Evolutionary conservation across 192 early-diverging fungal genomes (phyloP).

Genomic region (Backusella macrospora): DNA sequence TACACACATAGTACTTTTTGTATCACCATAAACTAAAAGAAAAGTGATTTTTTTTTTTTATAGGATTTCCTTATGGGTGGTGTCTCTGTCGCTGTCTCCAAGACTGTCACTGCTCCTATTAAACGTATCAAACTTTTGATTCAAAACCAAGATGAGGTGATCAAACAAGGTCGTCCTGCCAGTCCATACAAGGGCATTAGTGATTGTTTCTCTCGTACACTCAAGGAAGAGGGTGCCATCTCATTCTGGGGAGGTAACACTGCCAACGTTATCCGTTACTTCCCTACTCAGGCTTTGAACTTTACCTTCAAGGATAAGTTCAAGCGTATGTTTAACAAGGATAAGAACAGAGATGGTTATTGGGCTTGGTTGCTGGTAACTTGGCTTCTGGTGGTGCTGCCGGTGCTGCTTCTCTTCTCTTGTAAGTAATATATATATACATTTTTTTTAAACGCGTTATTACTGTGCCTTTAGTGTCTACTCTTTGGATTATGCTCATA

Average conservation of each 20-base stretch:
- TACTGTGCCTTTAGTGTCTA: slow-evolving; percentile 88
- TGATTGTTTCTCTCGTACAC: slow-evolving; percentile 89
- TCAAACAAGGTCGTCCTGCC: slow-evolving; percentile 75
- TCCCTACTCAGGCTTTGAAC: slow-evolving; percentile 97
- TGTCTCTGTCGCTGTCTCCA: slow-evolving; percentile 96
- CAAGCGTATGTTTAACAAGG: slow-evolving; percentile 89
- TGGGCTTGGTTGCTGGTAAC: slow-evolving; percentile 90
- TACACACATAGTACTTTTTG: neutral
- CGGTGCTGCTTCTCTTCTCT: slow-evolving; percentile 84
- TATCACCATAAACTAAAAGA: neutral
- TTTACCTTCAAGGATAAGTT: slow-evolving; percentile 97
- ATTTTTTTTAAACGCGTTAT: neutral
- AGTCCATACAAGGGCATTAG: slow-evolving; percentile 88
- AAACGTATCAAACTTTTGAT: slow-evolving; percentile 97
- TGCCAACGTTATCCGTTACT: slow-evolving; percentile 96
- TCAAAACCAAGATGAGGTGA: slow-evolving; percentile 87
- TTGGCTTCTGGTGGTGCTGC: slow-evolving; percentile 93
- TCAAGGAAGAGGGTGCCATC: slow-evolving; percentile 77
- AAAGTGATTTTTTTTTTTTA: no score
- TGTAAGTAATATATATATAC: slow-evolving; percentile 37
- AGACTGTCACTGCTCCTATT: slow-evolving; percentile 95
- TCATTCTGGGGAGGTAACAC: slow-evolving; percentile 91
- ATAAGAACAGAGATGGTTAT: slow-evolving; percentile 74
- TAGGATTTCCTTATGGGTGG: slow-evolving; percentile 87
- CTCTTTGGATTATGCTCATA: slow-evolving; percentile 96